Evolutionary conservation across 2,329 filamentous ascomycete genomes (phyloP), one percentile per base, ranked within the genome.

Genomic region (Chaetoscypha palmicola): DNA sequence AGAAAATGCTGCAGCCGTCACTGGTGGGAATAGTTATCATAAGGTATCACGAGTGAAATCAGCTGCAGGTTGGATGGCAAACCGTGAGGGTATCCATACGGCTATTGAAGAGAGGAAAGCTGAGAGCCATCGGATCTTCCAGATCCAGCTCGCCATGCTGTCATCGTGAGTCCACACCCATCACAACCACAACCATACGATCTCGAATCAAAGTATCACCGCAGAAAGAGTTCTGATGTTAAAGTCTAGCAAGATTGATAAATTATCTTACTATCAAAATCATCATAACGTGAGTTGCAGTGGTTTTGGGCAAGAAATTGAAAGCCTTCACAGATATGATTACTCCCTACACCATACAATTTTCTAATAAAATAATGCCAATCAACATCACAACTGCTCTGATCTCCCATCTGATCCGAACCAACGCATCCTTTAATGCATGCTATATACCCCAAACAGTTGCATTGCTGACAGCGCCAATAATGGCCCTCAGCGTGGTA

Each of bases 201-300:
- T 24, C 22, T 38, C 20, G 2, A 16, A 3, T 23, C 16, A 3
- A 8, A 22, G 22, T 24, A 30, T 28, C 22, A 26, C 23, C 23
- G 33, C 32, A n/a, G 5, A 14, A 8, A 17, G 10, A 23, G 14
- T 26, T 21, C 24, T 47, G 32, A 43, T 19, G 14, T 21, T 46
- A 22, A 23, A 35, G 33, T 38, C 16, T 41, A 53, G 52, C 24
- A 55, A 53, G 43, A 40, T 52, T 26, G 52, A 55, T 37, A 49
- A 54, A 38, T 23, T 54, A 34, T 54, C 51, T 24, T 55, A 54
- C 38, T 45, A 54, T 36, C 50, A 54, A 36, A 53, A 48, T 21
- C 43, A 53, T 14, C 48, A 54, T 36, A 54, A 53, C 24, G 30
- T 32, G 14, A 49, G 20, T 33, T 54, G 50, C 31, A 49, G 22